phyloP scores from a whole-genome alignment of 768 basidiomycete genomes.

The Chalciporus pseudorubinellus region DNA sequence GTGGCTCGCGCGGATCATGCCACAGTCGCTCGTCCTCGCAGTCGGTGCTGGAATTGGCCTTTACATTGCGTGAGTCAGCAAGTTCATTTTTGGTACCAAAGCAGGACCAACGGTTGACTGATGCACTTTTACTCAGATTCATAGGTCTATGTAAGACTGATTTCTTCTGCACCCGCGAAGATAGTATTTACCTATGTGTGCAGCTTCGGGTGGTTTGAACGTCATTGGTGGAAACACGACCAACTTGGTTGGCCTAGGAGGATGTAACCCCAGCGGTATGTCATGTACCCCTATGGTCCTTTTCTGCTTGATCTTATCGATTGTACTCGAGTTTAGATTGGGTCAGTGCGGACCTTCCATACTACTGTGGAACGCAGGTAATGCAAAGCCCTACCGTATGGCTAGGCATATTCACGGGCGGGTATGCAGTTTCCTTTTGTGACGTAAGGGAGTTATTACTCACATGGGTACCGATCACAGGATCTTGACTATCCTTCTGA shows the following conservation, averaged over 20 bases:
- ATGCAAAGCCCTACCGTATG: conserved; percentile 78
- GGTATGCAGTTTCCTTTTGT: conserved; percentile 42
- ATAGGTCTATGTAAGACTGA: conserved; percentile 62
- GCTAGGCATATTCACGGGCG: conserved; percentile 85
- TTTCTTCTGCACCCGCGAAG: not conserved
- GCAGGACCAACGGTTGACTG: conserved; percentile 2
- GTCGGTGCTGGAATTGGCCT: conserved; percentile 87
- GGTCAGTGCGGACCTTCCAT: conserved; percentile 41
- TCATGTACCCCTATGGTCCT: not conserved
- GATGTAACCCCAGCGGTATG: conserved; percentile 56
- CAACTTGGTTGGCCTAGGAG: conserved; percentile 74
- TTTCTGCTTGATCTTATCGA: conserved; percentile 11
- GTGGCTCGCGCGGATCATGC: conserved; percentile 88
- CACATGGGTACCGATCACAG: conserved; percentile 31
- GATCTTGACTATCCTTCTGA: conserved; percentile 71
- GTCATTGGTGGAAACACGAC: conserved; percentile 72
- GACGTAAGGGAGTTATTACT: conserved; percentile 2
- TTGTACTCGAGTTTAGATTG: conserved; percentile 37
- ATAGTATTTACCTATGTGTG: conserved; percentile 2
- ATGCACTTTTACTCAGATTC: conserved; percentile 44
- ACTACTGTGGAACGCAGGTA: conserved; percentile 63
- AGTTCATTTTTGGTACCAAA: not conserved
- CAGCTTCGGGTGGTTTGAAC: conserved; percentile 64
- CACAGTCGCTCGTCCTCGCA: conserved; percentile 79
- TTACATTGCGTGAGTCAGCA: conserved; percentile 69